Evolutionary conservation across 371 early-diverging fungal genomes (phyloP).

Genomic region (Encephalitozoon romaleae): DNA sequence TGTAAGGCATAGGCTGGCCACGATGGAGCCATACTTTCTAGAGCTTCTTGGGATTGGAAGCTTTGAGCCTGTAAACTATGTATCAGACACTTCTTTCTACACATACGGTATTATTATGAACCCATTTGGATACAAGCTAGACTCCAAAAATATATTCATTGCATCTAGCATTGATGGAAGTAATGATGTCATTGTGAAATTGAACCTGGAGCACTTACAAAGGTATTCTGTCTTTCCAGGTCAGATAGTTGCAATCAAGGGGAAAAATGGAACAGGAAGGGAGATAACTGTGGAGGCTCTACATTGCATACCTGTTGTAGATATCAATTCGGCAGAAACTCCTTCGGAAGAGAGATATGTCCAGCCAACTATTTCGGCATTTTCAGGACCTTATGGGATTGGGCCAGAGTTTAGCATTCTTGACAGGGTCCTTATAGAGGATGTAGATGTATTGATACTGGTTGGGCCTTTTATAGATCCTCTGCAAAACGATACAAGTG

Average conservation of each 20-base stretch:
- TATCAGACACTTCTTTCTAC: conserved; percentile 10
- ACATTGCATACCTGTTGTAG: conserved; percentile 25
- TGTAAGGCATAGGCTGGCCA: conserved; percentile 19
- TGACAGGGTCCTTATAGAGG: neutral
- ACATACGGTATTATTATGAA: conserved; percentile 38
- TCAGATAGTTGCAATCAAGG: conserved; percentile 45
- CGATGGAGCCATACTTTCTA: conserved; percentile 19
- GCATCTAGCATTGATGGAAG: conserved; percentile 28
- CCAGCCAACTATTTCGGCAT: conserved; percentile 17
- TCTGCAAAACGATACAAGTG: neutral
- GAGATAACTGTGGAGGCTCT: conserved; percentile 40
- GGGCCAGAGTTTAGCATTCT: neutral
- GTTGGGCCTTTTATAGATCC: conserved; percentile 37
- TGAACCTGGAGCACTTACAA: conserved; percentile 30
- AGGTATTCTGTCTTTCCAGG: conserved; percentile 47
- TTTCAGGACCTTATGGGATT: conserved; percentile 1
- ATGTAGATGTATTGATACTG: conserved; percentile 35
- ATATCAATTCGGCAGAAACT: neutral
- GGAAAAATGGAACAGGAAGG: conserved; percentile 35
- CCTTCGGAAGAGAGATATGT: neutral
- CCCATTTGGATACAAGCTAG: conserved; percentile 2
- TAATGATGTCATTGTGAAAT: conserved; percentile 24
- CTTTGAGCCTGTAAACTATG: conserved; percentile 24
- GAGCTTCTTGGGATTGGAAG: conserved; percentile 25
- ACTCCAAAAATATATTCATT: neutral